A percentile compares a stretch with the other conserved stretches of the same genome.
phyloP scores from a whole-genome alignment of 768 basidiomycete genomes.

The Suillus cothurnatus region DNA sequence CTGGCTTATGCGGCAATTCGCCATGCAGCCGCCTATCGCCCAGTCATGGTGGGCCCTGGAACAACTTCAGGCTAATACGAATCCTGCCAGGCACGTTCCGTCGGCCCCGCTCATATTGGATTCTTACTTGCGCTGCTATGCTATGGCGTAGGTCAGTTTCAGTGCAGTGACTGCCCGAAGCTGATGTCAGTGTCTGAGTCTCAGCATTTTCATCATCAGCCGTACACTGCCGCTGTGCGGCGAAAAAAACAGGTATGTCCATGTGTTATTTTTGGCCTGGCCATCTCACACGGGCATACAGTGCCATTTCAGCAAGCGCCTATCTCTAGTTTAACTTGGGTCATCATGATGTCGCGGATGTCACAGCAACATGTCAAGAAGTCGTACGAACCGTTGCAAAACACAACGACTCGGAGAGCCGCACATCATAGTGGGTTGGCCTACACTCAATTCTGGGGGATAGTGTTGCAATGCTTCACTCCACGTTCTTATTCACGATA shows the following conservation, averaged over 20 bases:
- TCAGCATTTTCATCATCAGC: background rate
- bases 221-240: conserved; percentile 1
- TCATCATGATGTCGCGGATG: background rate
- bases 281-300: background rate
- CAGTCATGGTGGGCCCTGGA: background rate
- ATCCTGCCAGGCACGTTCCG: background rate
- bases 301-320: background rate
- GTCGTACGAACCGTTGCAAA: background rate
- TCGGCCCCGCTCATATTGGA: background rate
- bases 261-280: background rate
- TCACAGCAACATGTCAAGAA: background rate
- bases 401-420: background rate
- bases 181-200: background rate
- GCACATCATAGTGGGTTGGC: background rate
- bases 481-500: background rate
- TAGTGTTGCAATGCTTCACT: background rate
- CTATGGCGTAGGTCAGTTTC: background rate
- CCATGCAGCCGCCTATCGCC: conserved; percentile 1
- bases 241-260: background rate
- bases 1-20: conserved; percentile 19
- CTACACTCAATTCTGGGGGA: conserved; percentile 10
- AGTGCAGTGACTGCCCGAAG: background rate
- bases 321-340: background rate
- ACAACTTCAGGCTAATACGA: background rate
- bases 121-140: conserved; percentile 1